Base-by-base conservation (phyloP, 345 rosid species). In the Camelina sativa region DNA sequence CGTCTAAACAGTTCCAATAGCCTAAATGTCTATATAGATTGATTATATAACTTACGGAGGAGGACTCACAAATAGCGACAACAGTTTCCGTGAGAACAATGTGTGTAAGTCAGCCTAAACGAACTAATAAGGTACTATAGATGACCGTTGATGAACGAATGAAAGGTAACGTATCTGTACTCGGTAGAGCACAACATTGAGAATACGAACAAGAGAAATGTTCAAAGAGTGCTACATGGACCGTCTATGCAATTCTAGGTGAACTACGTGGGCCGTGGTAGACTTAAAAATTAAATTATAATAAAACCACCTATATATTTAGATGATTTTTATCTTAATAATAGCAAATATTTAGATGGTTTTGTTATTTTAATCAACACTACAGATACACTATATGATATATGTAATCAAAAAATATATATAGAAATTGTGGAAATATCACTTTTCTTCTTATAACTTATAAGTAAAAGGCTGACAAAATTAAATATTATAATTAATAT, bases 61-160 rank as follows among this genome's bases (percentile, higher is more conserved):
- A 53, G 37, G 37, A 53, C 37, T 40, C 11, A 10, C 30, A 10
- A 15, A 67, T 38, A 23, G 40, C 37, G 25, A 53, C 62, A 2
- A 40, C 1, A 48, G 11, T 12, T 57, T 46, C 56, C 25, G 38
- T 17, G 12, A 50, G 60, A 50, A 58, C 60, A 50, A 72, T 62
- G 43, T 50, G 43, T 50, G 67, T 25, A 25, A 25, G 30, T n/a
- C 60, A 51, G 50, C 67, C 67, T 71, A 60, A 25, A 50, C 60
- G 37, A 69, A 35, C 43, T 25, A 11, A 50, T 2, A 72, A 11
- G 23, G 63, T 38, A 20, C 48, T 38, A 38, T 38, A 38, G 12
- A 22, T 38, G 47, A 60, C 65, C 16, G 37, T 30, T 65, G 32
- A 50, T 48, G 25, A 34, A 19, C 58, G 11, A 32, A 65, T 65